phyloP scores from a whole-genome alignment of 2,329 filamentous ascomycete species.

The Pseudogymnoascus sp. region DNA sequence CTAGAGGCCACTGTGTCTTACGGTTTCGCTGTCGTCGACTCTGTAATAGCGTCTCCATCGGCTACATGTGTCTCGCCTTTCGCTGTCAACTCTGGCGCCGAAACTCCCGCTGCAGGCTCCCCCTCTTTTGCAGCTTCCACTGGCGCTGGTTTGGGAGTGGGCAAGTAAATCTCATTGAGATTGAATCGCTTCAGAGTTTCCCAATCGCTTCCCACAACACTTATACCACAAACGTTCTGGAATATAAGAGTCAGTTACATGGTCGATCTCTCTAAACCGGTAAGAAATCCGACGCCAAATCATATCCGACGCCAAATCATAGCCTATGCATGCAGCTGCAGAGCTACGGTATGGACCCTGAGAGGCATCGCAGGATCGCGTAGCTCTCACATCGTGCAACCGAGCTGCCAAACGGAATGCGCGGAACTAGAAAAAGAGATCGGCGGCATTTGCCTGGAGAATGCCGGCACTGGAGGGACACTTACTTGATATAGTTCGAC shows the following conservation, averaged over 20 bases:
- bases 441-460: not conserved
- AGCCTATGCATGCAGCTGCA: slow-evolving; percentile 9
- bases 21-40: not conserved
- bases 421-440: slow-evolving; percentile 17
- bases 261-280: not conserved
- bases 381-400: slow-evolving; percentile 15
- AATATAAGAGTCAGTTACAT: slow-evolving; percentile 14
- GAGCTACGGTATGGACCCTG: slow-evolving; percentile 7
- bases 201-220: slow-evolving; percentile 64
- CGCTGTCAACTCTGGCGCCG: not conserved
- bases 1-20: not conserved
- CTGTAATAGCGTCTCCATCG: not conserved
- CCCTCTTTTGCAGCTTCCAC: slow-evolving; percentile 11
- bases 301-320: slow-evolving; percentile 6
- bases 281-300: slow-evolving; percentile 10
- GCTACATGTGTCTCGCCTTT: not conserved
- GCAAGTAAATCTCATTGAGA: slow-evolving; percentile 61
- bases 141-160: slow-evolving; percentile 15
- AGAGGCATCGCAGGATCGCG: not conserved
- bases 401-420: slow-evolving; percentile 11
- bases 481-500: slow-evolving; percentile 74
- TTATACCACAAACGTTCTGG: slow-evolving; percentile 69
- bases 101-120: not conserved
- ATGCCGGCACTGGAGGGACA: slow-evolving; percentile 7
- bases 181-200: slow-evolving; percentile 71